These are phyloP conservation scores for Echeveria elegans DNA, from an alignment of 164 flowering plant genomes.

Conservation along the genomic window DNA sequence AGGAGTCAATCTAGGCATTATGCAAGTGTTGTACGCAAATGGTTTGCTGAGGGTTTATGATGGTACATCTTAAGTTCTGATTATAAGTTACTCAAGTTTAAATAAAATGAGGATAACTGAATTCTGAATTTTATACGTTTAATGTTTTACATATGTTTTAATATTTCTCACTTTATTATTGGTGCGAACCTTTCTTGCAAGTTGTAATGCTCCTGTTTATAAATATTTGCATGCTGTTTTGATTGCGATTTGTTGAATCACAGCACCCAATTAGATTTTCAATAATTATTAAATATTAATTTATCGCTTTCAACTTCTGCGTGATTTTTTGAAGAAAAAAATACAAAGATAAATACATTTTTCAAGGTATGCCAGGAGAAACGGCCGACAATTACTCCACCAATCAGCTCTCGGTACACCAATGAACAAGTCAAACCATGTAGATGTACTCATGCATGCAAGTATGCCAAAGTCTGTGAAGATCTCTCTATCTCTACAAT, in stretches of 20 bases:
- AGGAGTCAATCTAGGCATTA: neutral
- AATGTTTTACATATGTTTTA: too few species aligned
- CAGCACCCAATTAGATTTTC: neutral
- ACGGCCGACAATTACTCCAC: conserved; percentile 1
- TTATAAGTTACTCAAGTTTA: neutral
- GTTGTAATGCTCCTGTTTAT: neutral
- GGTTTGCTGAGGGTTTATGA: neutral
- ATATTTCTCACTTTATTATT: too few species aligned
- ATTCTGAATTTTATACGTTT: too few species aligned
- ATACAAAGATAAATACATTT: neutral
- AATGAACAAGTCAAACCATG: conserved; percentile 4
- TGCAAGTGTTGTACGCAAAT: too few species aligned
- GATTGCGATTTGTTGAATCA: neutral
- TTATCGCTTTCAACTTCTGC: neutral
- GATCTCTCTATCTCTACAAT: neutral
- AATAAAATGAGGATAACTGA: too few species aligned
- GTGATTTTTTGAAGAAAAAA: too few species aligned
- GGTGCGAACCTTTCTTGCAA: neutral
- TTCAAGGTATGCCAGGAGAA: too few species aligned
- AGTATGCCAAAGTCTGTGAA: neutral
- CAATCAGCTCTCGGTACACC: conserved; percentile 1
- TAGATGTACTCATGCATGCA: conserved; percentile 2
- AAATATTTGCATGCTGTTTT: neutral
- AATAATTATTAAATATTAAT: neutral
- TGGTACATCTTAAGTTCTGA: neutral